These are phyloP conservation scores for Fusarium torreyae DNA, from an alignment of 2,329 filamentous ascomycete species.

Conservation along the genomic window DNA sequence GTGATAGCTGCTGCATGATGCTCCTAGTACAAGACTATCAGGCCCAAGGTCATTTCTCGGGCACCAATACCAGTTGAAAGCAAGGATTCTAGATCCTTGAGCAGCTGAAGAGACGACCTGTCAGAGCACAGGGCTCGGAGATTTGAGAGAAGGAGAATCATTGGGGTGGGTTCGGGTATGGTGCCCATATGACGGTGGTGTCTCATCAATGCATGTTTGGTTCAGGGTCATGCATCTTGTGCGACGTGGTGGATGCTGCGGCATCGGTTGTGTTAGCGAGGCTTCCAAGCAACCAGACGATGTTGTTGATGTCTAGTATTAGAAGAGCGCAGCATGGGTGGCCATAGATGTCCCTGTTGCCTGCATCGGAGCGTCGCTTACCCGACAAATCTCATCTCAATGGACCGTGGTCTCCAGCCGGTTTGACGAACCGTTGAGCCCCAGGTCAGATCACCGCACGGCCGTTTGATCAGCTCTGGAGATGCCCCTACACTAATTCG, in stretches of 20 bases:
- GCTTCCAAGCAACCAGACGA: background rate
- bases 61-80: slow-evolving; percentile 33
- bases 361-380: slow-evolving; percentile 9
- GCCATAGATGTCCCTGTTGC: background rate
- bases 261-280: slow-evolving; percentile 1
- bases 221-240: slow-evolving; percentile 9
- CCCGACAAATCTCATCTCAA: slow-evolving; percentile 6
- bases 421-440: slow-evolving; percentile 7
- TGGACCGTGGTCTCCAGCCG: slow-evolving; percentile 1
- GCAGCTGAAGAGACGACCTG: slow-evolving; percentile 33
- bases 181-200: slow-evolving; percentile 7
- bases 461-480: slow-evolving; percentile 3
- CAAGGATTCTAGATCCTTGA: slow-evolving; percentile 33
- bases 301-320: background rate
- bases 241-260: slow-evolving; percentile 14
- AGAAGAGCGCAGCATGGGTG: background rate
- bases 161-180: slow-evolving; percentile 2
- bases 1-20: slow-evolving; percentile 34
- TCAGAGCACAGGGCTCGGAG: slow-evolving; percentile 5
- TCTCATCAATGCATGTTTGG: slow-evolving; percentile 12
- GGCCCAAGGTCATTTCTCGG: slow-evolving; percentile 21
- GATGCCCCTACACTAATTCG: slow-evolving; percentile 4
- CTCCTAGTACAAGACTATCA: slow-evolving; percentile 18
- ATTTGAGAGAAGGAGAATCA: background rate
- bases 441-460: slow-evolving; percentile 1